Base-by-base conservation (phyloP, 306 rosid genomes). In the Spatholobus suberectus region DNA sequence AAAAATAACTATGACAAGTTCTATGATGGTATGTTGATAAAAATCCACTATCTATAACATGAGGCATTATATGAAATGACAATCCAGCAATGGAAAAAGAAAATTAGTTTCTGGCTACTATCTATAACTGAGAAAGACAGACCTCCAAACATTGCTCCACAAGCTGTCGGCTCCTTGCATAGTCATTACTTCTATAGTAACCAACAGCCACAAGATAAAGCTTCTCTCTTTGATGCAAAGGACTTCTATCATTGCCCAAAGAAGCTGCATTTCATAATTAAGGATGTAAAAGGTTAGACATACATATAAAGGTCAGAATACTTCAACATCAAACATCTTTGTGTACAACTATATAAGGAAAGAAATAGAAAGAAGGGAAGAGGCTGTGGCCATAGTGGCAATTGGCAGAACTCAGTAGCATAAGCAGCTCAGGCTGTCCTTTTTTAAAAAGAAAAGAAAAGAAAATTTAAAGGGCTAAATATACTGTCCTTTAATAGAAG, bases 131-230 rank as follows among this genome's bases (percentile, higher is more conserved):
- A 54, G 72, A 75, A 70, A 80, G 65, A 74, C 18, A 62, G 59
- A 93, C 98, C 89, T 43, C 79, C 82, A 95, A 86, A 76, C 98
- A 92, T 78, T 84, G 93, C 44, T 82, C 98, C 81, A 93, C 51
- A 76, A 93, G 91, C 59, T 88, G 89, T 80, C 97, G 87, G 81
- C 98, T 88, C 91, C 90, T 90, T 1, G 84, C 49, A 85, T 81
- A 87, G 55, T 92, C 90, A 47, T 85, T 89, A 82, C 88, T 87
- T 87, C 98, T 86, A 90, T 92, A 93, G 83, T 89, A 86, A 79
- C 98, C 98, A 88, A 95, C 95, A 44, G 94, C 95, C 73, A 95
- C 92, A 70, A 93, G 98, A 86, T 95, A 95, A 26, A 92, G 82
- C 86, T 82, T 92, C 90, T 95, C 97, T 87, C 98, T 90, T 84